A percentile compares a stretch with the other conserved stretches of the same genome.
Conservation (phyloP, 2,329 filamentous ascomycete species). For the Allantophomopsis cytisporea region DNA sequence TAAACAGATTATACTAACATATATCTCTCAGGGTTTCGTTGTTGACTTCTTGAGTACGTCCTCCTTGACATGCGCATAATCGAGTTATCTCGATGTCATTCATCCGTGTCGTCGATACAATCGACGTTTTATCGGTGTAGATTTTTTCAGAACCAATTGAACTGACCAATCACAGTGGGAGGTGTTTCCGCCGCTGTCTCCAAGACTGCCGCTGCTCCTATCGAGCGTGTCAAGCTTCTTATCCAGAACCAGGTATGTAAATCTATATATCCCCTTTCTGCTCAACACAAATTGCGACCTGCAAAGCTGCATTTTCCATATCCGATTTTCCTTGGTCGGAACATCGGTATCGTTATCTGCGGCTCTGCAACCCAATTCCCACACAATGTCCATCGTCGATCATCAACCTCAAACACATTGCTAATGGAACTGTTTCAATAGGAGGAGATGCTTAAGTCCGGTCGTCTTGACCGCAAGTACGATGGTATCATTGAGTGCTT, state of each 20-base stretch:
- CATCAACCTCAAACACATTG: background rate
- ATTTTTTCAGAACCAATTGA: background rate
- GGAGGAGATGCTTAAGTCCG: constrained; percentile 99
- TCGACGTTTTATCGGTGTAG: constrained; percentile 4
- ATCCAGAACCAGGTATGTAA: constrained; percentile 97
- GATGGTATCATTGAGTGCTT: constrained; percentile 91
- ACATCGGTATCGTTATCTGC: too few relatives aligned
- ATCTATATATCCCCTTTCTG: constrained; percentile 2
- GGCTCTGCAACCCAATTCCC: too few relatives aligned
- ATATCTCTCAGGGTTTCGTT: constrained; percentile 47
- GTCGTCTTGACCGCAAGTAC: constrained; percentile 98
- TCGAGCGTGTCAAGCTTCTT: constrained; percentile 99
- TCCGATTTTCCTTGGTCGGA: too few relatives aligned
- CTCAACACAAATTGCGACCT: background rate
- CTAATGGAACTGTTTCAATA: constrained; percentile 24
- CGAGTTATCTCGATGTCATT: constrained; percentile 2
- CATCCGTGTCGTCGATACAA: too few relatives aligned
- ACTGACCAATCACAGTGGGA: constrained; percentile 58
- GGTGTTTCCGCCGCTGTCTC: constrained; percentile 99
- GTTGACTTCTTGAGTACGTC: constrained; percentile 98
- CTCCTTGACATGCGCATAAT: constrained; percentile 5
- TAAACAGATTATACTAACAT: too few relatives aligned
- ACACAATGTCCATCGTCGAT: too few relatives aligned
- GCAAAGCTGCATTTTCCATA: background rate
- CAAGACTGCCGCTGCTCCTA: constrained; percentile 99